These are phyloP conservation scores for Neoboletus magnificus DNA, from an alignment of 768 basidiomycete genomes.

Conservation along the genomic window DNA sequence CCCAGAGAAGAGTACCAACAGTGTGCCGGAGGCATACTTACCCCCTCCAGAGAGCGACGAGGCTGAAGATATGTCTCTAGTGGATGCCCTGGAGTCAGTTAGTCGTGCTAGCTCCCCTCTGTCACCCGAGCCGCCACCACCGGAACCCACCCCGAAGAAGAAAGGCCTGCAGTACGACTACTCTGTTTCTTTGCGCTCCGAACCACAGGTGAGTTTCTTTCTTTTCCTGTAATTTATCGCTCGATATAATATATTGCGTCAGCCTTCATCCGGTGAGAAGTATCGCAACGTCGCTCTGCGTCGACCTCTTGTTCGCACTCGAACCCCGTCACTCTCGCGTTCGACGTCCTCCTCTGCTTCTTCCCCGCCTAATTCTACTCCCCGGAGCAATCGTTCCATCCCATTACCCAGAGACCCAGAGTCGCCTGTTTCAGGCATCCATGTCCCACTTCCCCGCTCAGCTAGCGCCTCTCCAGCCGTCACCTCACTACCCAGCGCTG, in stretches of 20 bases:
- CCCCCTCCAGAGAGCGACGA: slow-evolving; percentile 45
- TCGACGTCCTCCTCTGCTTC: slow-evolving; percentile 52
- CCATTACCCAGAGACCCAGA: slow-evolving; percentile 37
- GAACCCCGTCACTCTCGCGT: slow-evolving; percentile 66
- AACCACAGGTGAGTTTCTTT: slow-evolving; percentile 48
- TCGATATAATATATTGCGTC: not conserved
- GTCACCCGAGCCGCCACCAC: slow-evolving; percentile 36
- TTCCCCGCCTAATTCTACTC: slow-evolving; percentile 63
- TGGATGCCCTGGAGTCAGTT: slow-evolving; percentile 56
- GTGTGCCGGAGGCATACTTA: slow-evolving; percentile 52
- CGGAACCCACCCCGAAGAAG: slow-evolving; percentile 47
- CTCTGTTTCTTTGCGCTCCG: slow-evolving; percentile 57
- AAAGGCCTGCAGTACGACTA: slow-evolving; percentile 47
- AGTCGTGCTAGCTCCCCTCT: slow-evolving; percentile 52
- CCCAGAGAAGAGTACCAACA: slow-evolving; percentile 44
- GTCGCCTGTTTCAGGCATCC: slow-evolving; percentile 46
- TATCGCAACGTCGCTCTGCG: slow-evolving; percentile 62
- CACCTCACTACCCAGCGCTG: slow-evolving; percentile 22
- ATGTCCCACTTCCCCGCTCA: slow-evolving; percentile 52
- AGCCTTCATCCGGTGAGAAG: slow-evolving; percentile 63
- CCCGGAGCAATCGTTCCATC: slow-evolving; percentile 51
- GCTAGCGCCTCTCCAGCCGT: slow-evolving; percentile 47
- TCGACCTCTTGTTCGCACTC: slow-evolving; percentile 46
- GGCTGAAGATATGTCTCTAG: slow-evolving; percentile 46
- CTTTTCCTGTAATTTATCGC: not conserved